Percentiles rank a stretch among this genome's conserved stretches.
phyloP scores from a whole-genome alignment of 768 basidiomycete genomes.

The Pleurotus salmoneostramineus region DNA sequence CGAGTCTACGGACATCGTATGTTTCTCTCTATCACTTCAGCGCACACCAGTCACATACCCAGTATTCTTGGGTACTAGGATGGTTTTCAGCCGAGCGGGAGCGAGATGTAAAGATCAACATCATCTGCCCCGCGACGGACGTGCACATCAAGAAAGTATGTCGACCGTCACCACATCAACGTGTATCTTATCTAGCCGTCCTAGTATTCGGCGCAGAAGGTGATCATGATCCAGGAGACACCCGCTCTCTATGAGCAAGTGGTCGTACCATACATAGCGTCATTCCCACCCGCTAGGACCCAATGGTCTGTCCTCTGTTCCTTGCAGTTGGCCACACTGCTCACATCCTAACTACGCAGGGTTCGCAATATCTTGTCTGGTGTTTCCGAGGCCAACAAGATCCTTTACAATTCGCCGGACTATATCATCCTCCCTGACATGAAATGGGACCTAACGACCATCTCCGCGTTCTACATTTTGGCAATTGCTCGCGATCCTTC shows the following conservation, averaged over 20 bases:
- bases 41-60: constrained; percentile 3
- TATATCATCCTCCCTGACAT: constrained; percentile 91
- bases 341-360: constrained; percentile 38
- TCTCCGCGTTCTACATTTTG: constrained; percentile 82
- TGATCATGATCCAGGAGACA: constrained; percentile 78
- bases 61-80: constrained; percentile 83
- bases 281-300: constrained; percentile 72
- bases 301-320: constrained; percentile 54
- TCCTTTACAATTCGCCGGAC: constrained; percentile 59
- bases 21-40: constrained; percentile 16
- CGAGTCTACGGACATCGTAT: constrained; percentile 66
- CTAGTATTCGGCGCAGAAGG: constrained; percentile 75
- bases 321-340: not conserved
- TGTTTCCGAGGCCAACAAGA: constrained; percentile 65
- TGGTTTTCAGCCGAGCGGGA: constrained; percentile 50
- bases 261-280: constrained; percentile 75
- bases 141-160: constrained; percentile 80
- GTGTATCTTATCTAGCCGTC: not conserved
- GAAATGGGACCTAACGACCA: constrained; percentile 87
- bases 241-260: constrained; percentile 68
- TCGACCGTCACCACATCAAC: not conserved
- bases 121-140: constrained; percentile 87
- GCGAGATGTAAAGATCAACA: constrained; percentile 76
- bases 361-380: constrained; percentile 82
- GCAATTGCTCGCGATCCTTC: constrained; percentile 62